Base-by-base conservation (phyloP, 2,329 filamentous ascomycete genomes). In the Calonectria leucothoes region DNA sequence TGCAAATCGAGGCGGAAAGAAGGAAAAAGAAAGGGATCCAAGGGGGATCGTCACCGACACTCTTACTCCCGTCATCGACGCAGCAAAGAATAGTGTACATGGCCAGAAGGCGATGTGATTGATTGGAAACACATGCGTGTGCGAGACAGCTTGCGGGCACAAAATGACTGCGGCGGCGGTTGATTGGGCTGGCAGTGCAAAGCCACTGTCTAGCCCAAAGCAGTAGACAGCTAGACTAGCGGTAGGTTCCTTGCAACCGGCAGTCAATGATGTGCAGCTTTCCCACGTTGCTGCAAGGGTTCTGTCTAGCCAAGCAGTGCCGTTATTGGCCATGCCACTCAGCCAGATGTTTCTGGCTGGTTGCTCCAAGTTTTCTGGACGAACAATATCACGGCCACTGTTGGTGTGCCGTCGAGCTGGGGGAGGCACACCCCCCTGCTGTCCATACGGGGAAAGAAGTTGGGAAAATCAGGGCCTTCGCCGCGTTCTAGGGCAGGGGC, bases 281-380 rank as follows among this genome's bases (percentile, higher is more conserved):
- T 45, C 31, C 55, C 55, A 61, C 55, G 55, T 61, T 61, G 33
- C 15, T 61, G 12, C 55, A 61, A 61, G 55, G 55, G 55, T 61
- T 61, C 33, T 12, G 15, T 35, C 4, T 27, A 33, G 33, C 14
- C 37, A 25, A 17, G 55, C 33, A 17, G 55, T 25, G 55, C 25
- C 25, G n/a, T 37, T 23, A 61, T 61, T 61, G 55, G 55, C 5
- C 35, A 23, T 61, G 42, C 39, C 7, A 6, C 33, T 27, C 6
- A 39, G 42, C 4, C 20, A 10, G 39, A 17, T 11, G 6, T 45
- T n/a, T 45, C n/a, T n/a, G n/a, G 55, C 8, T 27, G 35, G 17
- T 27, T 23, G 55, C 55, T 29, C 35, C 55, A 7, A 39, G 35
- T 17, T 37, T 10, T 45, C n/a, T 45, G 20, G 33, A 61, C 37